phyloP scores from a whole-genome alignment of 75 land plant genomes.

The Picea sitchensis region DNA sequence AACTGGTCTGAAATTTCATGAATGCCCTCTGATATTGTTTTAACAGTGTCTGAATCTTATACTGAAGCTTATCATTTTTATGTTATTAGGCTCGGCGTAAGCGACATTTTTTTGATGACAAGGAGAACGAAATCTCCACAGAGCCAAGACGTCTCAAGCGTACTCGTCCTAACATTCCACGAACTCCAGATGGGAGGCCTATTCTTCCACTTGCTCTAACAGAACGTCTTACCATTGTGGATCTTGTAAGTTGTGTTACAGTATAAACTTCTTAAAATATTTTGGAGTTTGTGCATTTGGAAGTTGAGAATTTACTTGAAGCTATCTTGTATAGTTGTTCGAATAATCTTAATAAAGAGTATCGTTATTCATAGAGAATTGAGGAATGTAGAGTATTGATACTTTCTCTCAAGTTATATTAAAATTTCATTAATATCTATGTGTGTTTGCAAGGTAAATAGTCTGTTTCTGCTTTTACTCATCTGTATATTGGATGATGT shows the following conservation, averaged over 20 bases:
- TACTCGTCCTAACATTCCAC: conserved; percentile 23
- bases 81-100: conserved; percentile 24
- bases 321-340: not conserved
- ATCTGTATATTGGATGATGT: not conserved
- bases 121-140: conserved; percentile 16
- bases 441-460: not conserved
- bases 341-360: not conserved
- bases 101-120: conserved; percentile 21
- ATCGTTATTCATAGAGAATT: not conserved
- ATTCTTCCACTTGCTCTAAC: conserved; percentile 29
- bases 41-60: not conserved
- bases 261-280: not conserved
- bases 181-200: conserved; percentile 25
- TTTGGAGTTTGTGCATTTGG: not conserved
- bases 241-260: conserved; percentile 25
- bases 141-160: conserved; percentile 30
- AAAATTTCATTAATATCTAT: not conserved
- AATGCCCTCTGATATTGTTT: not conserved
- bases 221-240: conserved; percentile 22
- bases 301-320: not conserved
- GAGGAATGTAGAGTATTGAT: not conserved
- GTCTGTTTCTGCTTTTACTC: not conserved
- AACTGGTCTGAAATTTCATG: not conserved
- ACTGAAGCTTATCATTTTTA: not conserved
- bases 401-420: not conserved